phyloP scores from a whole-genome alignment of 139 green algal species.

The Tetraselmis striata region DNA sequence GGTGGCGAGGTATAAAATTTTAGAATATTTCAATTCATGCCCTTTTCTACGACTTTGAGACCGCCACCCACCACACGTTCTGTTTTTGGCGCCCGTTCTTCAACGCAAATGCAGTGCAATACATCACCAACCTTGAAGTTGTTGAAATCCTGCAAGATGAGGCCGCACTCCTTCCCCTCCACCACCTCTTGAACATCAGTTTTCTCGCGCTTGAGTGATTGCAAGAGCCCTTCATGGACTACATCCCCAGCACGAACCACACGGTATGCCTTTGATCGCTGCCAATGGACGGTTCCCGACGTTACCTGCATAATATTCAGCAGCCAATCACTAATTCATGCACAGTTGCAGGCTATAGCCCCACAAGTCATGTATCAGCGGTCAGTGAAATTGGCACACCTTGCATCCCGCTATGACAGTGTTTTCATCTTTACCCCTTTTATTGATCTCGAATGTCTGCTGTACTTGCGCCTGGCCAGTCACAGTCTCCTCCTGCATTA shows the following conservation, averaged over 20 bases:
- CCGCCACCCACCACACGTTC: not conserved
- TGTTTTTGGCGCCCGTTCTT: not conserved
- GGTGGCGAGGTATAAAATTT: too few species aligned
- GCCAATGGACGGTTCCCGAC: not conserved
- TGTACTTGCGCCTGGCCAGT: not conserved
- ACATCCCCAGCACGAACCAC: slow-evolving; percentile 2
- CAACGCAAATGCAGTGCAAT: not conserved
- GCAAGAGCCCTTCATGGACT: not conserved
- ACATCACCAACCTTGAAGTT: not conserved
- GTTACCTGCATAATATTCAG: not conserved
- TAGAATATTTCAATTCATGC: too few species aligned
- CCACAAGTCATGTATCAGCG: too few species aligned
- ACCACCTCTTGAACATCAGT: not conserved
- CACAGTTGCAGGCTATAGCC: too few species aligned
- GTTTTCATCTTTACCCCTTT: not conserved
- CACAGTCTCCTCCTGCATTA: not conserved
- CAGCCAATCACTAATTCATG: too few species aligned
- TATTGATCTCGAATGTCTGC: not conserved
- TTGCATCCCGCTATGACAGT: not conserved
- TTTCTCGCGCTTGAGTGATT: slow-evolving; percentile 2
- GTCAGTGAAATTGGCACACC: too few species aligned
- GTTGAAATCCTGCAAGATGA: slow-evolving; percentile 4
- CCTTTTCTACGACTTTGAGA: not conserved
- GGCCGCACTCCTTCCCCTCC: slow-evolving; percentile 10
- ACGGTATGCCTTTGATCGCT: not conserved